Base-by-base conservation (phyloP, 2,329 filamentous ascomycete species). In the Graphilbum sp. region DNA sequence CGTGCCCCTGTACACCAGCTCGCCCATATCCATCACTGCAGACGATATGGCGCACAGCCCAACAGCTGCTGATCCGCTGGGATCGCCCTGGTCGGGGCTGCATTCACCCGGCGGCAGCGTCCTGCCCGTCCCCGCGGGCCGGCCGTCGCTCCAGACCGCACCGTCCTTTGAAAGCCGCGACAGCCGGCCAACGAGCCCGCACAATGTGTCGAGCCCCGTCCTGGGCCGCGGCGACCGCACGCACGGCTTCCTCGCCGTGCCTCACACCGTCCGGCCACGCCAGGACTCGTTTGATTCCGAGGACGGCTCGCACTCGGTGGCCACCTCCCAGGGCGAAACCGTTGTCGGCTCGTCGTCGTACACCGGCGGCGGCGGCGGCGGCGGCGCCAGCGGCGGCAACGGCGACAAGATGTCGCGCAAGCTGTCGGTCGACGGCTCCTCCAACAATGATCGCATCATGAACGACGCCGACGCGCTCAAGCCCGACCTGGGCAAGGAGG, bases 401-500 rank as follows among this genome's bases (percentile, higher is more conserved):
- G 55, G 55, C 23, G 61, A 64, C 24, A 63, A 61, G 45, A 50
- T 53, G 37, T 49, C 51, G 13, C 54, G 43, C 48, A 57, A 49
- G 39, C 46, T 39, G 47, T 52, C 44, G 43, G 57, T 46, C 32
- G 47, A 47, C 15, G 39, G 16, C 8, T 48, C 45, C n/a, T n/a
- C n/a, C n/a, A n/a, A n/a, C 9, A 49, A 61, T 31, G 65, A 68
- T 44, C 66, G 67, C 41, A 66, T 84, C 29, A 69, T 76, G 49
- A 72, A 67, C 40, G 75, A 82, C 41, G 59, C 71, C 33, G 69
- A 78, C 44, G 84, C 84, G 0, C 60, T 94, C 43, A 73, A 67
- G 36, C 81, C 85, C 0, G 84, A 92, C 52, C 67, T 73, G 29
- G 81, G 82, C 7, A 81, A 76, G 37, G 81, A 87, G 53, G 65